These are phyloP conservation scores for Magnolia kwangsiensis DNA, from an alignment of 164 flowering plant species.

Conservation along the genomic window DNA sequence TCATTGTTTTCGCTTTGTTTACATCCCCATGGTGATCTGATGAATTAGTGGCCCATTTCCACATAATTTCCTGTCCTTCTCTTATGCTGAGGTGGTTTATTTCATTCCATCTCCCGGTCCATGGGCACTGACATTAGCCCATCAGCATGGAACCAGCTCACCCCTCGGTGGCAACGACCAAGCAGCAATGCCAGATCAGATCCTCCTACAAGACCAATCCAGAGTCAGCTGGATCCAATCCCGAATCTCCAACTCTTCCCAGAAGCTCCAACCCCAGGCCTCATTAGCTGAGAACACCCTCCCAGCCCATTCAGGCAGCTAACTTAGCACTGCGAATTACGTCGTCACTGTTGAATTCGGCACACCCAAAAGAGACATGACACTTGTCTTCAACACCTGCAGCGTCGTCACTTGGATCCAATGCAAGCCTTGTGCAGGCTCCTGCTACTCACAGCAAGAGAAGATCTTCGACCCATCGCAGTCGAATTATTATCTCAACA, in stretches of 20 bases:
- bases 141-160: slow-evolving; percentile 22
- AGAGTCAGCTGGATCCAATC: slow-evolving; percentile 8
- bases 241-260: background rate
- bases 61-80: background rate
- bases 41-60: background rate
- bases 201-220: slow-evolving; percentile 4
- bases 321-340: slow-evolving; percentile 6
- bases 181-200: background rate
- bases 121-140: slow-evolving; percentile 23
- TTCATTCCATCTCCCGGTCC: background rate
- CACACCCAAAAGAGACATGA: slow-evolving; percentile 2
- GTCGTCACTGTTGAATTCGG: slow-evolving; percentile 9
- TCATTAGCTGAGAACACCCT: background rate
- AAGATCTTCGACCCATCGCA: slow-evolving; percentile 37
- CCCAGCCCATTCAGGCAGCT: background rate
- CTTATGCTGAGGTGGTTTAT: background rate
- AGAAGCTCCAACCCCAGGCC: background rate
- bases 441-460: slow-evolving; percentile 45
- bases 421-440: slow-evolving; percentile 13
- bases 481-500: slow-evolving; percentile 34
- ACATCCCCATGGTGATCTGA: background rate
- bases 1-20: too few species aligned
- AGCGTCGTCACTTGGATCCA: slow-evolving; percentile 21
- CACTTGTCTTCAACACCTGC: slow-evolving; percentile 14
- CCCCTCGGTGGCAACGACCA: slow-evolving; percentile 19